phyloP scores from a whole-genome alignment of 345 rosid genomes.

The Moricandia moricandioides region DNA sequence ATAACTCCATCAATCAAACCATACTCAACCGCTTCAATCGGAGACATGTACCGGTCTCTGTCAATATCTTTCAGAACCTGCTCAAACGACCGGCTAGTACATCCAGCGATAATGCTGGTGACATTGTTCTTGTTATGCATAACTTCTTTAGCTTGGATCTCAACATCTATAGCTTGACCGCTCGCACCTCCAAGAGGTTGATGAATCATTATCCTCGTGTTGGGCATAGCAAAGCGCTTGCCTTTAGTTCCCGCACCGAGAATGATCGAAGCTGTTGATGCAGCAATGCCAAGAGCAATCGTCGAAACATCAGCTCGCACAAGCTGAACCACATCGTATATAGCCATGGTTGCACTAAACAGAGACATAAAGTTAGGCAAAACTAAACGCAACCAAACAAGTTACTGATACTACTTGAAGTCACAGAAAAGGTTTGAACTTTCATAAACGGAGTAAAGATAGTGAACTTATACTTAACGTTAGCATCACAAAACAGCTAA shows the following conservation, averaged over 20 bases:
- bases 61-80: conserved; percentile 80
- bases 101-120: conserved; percentile 62
- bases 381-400: not conserved
- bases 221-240: conserved; percentile 95
- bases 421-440: not conserved
- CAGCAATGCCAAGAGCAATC: conserved; percentile 79
- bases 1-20: conserved; percentile 94
- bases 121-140: conserved; percentile 79
- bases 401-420: not conserved
- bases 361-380: not conserved
- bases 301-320: conserved; percentile 94
- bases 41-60: conserved; percentile 88
- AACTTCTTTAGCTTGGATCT: conserved; percentile 85
- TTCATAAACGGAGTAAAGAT: not conserved
- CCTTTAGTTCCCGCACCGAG: conserved; percentile 96
- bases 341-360: conserved; percentile 93
- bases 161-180: conserved; percentile 83
- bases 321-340: conserved; percentile 84
- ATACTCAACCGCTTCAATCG: conserved; percentile 88
- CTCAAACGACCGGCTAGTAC: conserved; percentile 71
- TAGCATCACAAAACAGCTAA: not conserved
- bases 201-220: conserved; percentile 89
- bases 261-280: conserved; percentile 86
- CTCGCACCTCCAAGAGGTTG: conserved; percentile 94
- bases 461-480: not conserved